Conservation (phyloP, 148 eudicot genomes). For the Arctostaphylos glauca region DNA sequence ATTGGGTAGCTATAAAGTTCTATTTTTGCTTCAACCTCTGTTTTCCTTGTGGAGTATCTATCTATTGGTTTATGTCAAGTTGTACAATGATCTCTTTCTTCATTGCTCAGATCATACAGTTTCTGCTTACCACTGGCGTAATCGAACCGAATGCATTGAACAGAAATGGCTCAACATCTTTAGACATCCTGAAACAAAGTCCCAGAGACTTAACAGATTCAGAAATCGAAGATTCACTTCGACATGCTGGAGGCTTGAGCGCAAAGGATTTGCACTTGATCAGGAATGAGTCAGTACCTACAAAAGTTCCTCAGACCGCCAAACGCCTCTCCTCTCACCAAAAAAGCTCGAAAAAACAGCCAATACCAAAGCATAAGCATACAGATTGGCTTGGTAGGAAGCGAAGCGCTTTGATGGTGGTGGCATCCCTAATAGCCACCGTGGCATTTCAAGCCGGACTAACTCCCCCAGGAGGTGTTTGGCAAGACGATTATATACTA, state of each 20-base stretch:
- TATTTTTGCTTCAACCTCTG: not conserved
- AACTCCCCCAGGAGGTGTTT: conserved; percentile 30
- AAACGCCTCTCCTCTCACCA: conserved; percentile 12
- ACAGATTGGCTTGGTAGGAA: conserved; percentile 24
- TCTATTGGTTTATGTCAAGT: not conserved
- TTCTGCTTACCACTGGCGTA: conserved; percentile 13
- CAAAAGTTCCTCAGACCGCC: conserved; percentile 10
- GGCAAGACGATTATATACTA: conserved; percentile 20
- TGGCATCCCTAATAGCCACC: conserved; percentile 31
- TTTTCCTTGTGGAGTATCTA: too few species aligned
- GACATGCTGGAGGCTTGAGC: conserved; percentile 19
- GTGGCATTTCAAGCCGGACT: conserved; percentile 37
- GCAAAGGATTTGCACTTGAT: conserved; percentile 24
- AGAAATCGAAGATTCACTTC: conserved; percentile 22
- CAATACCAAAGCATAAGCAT: conserved; percentile 14
- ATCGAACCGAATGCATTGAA: conserved; percentile 26
- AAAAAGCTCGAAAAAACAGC: not conserved
- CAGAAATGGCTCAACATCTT: conserved; percentile 18
- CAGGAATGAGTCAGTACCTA: conserved; percentile 7
- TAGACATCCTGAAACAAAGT: conserved; percentile 28
- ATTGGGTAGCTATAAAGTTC: not conserved
- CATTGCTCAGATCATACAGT: conserved; percentile 23
- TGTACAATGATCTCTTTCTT: not conserved
- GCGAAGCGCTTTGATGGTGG: conserved; percentile 28
- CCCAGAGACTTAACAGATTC: conserved; percentile 27